Evolutionary conservation across 1,284 basidiomycete genomes (phyloP), one percentile per base, ranked within the genome.

Genomic region (Taiwanofungus camphoratus): DNA sequence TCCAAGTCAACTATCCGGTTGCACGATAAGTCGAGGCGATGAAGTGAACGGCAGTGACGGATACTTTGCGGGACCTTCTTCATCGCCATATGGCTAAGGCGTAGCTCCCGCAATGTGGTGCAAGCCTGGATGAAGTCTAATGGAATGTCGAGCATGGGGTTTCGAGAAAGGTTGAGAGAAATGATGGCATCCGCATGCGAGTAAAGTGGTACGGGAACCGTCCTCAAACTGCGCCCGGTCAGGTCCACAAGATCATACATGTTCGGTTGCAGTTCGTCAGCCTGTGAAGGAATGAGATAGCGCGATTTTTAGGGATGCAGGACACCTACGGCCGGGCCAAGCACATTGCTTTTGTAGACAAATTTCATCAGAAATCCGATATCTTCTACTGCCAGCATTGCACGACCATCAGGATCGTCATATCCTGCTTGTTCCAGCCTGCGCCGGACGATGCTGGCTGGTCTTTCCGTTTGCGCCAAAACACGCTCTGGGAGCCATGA

Each of bases 41-140:
- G 80, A 22, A 99, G 70, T 3, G 85, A 84, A 11, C 71, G 64
- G 46, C 86, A 87, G 54, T 89, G 78, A 39, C 84, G 78, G 15
- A 99, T 78, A 49, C 83, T 88, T 45, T 83, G 82, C 0, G 95
- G 95, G 0, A 99, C 86, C 48, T 87, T 84, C 68, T 97, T 98
- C 71, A 97, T 85, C 11, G 91, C 89, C 83, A 97, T 93, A 54
- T 92, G 82, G n/a, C 87, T 87, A 42, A 99, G 72, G 7, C 87
- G 81, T 39, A 99, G 78, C 56, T 95, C 92, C 39, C 85, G 83
- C 22, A 99, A 75, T 4, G 72, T 79, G 3, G 78, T 81, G 59
- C 93, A 97, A 8, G 87, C 81, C 64, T 98, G 91, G 40, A 97
- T 87, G 61, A 99, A 99, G 66, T 99, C 96, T 38, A 92, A 79